These are phyloP conservation scores for Kurtzmaniella quercitrusa DNA, from an alignment of 1,139 yeast genomes.

Conservation along the genomic window DNA sequence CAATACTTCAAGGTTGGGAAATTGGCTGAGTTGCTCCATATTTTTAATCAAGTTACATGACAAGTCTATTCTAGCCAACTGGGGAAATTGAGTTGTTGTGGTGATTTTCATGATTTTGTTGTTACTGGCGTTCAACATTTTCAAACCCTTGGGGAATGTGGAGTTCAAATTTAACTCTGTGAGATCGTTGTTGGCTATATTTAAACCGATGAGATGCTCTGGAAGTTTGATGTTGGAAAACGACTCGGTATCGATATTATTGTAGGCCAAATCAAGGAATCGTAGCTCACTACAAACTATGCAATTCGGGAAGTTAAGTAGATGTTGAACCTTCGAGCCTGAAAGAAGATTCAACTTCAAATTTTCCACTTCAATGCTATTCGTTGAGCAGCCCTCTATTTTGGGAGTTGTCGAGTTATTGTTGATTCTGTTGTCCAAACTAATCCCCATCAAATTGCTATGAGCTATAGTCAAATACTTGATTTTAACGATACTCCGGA, in stretches of 20 bases:
- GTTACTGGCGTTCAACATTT: conserved; percentile 19
- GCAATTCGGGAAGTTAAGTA: conserved; percentile 5
- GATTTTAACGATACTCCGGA: background rate
- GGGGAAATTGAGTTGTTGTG: conserved; percentile 2
- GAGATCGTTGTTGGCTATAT: conserved; percentile 22
- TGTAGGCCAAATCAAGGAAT: conserved; percentile 21
- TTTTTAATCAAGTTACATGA: conserved; percentile 19
- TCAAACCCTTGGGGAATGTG: conserved; percentile 8
- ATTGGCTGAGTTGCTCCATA: conserved; percentile 7
- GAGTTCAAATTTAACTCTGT: conserved; percentile 13
- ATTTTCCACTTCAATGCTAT: conserved; percentile 11
- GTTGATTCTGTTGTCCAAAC: background rate
- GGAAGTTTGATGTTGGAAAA: conserved; percentile 14
- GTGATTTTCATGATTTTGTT: conserved; percentile 14
- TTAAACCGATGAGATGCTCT: conserved; percentile 13
- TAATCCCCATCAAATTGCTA: background rate
- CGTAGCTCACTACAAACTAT: conserved; percentile 10
- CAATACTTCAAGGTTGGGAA: conserved; percentile 13
- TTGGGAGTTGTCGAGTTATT: background rate
- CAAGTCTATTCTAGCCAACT: conserved; percentile 12
- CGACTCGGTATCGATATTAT: conserved; percentile 14
- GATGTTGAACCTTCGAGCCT: conserved; percentile 9
- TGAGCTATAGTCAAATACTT: background rate
- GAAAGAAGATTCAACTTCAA: conserved; percentile 10
- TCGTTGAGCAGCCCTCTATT: conserved; percentile 2